Base-by-base conservation (phyloP, 108 stramenopile genomes). In the Hondaea fermentalgiana region DNA sequence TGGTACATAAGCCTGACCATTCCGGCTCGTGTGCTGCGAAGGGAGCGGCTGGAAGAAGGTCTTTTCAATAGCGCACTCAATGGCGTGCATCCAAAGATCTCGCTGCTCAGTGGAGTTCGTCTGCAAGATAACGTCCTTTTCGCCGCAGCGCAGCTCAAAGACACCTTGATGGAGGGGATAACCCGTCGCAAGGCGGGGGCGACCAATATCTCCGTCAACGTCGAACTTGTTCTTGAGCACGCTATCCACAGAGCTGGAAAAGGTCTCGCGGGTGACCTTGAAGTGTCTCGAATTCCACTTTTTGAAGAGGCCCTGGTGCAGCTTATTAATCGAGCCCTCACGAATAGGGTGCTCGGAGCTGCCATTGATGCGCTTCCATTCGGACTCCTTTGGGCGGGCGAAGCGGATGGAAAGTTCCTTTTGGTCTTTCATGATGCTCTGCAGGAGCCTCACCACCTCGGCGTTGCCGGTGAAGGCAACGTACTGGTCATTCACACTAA, bases 21-120 rank as follows among this genome's bases (percentile, higher is more conserved):
- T 83, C 0, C 16, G 6, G 51, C 49, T 16, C 16, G 49, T 47
- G n/a, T 53, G 49, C n/a, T 47, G 45, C 43, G 23, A n/a, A 55
- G 76, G 23, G 51, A 83, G 76, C 28, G 76, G 76, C 76, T 83
- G 45, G 76, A 53, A 83, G 23, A 83, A 83, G n/a, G 51, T 53
- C 23, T 83, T 47, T 23, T 83, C 51, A 23, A 83, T 6, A 1
- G 76, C 76, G 51, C 76, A 83, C n/a, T 83, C 76, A 23, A 83
- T 83, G 19, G 76, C 76, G 51, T 83, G 76, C 76, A 83, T 83
- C 76, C 76, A 83, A 47, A 53, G 76, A 23, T 83, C 51, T 6
- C 76, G 76, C 49, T 23, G n/a, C 45, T 83, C 49, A 35, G 76
- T 53, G 76, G 49, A 53, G 76, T 83, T 83, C 16, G 49, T 83